Conservation (phyloP, 805 yeast species). For the Candida taoyuanica region DNA sequence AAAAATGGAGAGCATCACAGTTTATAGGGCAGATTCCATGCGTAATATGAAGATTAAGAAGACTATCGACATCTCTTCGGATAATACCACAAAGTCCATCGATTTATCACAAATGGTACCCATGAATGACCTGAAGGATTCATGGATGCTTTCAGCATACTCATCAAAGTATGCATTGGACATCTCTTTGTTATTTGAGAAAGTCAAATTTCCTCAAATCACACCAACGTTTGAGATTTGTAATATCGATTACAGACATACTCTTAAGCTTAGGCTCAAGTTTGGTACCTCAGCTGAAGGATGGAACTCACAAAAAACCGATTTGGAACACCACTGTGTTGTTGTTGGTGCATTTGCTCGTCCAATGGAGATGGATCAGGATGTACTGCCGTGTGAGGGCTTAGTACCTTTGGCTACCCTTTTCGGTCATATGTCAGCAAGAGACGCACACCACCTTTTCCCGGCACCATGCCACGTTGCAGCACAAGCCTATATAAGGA, state of each 20-base stretch:
- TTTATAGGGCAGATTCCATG: neutral
- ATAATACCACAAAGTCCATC: neutral
- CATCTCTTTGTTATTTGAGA: constrained; percentile 1
- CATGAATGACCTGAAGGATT: neutral
- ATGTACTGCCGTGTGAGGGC: constrained; percentile 1
- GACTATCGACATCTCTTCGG: neutral
- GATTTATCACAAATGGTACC: constrained; percentile 5
- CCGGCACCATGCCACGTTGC: too few species aligned
- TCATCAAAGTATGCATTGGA: constrained; percentile 5
- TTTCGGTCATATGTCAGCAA: too few species aligned
- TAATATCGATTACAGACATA: constrained; percentile 4
- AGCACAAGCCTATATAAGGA: too few species aligned
- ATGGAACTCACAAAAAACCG: constrained; percentile 3
- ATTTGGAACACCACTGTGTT: constrained; percentile 5
- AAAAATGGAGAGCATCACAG: neutral
- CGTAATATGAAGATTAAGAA: neutral
- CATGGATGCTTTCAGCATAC: constrained; percentile 3
- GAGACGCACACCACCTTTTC: too few species aligned
- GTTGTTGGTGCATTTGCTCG: constrained; percentile 1
- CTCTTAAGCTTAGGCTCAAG: constrained; percentile 1
- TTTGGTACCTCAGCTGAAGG: neutral
- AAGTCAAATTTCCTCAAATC: neutral
- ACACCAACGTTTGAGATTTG: constrained; percentile 7
- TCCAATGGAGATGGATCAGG: constrained; percentile 2
- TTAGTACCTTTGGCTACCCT: too few species aligned